Conservation (phyloP, 257 asterid genomes). For the Jacaranda mimosifolia region DNA sequence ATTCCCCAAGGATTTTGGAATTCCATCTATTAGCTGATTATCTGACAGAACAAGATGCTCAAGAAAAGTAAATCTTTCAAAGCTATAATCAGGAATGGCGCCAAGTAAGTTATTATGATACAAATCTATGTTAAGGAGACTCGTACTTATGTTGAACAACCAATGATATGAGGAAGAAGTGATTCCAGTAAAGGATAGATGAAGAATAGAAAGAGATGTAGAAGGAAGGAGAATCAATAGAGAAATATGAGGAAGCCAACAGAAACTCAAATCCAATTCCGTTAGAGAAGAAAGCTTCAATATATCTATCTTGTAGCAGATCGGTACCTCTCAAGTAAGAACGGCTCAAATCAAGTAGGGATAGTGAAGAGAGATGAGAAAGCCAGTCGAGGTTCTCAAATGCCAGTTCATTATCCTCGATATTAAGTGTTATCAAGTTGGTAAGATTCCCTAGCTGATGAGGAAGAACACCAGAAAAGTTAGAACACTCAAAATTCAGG, state of each 20-base stretch:
- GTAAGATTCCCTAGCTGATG: constrained; percentile 8
- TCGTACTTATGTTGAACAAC: constrained; percentile 35
- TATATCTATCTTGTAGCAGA: constrained; percentile 2
- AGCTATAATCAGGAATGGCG: constrained; percentile 39
- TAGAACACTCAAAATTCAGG: background rate
- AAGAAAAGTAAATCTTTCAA: constrained; percentile 31
- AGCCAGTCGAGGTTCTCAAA: background rate
- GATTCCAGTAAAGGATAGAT: background rate
- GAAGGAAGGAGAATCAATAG: background rate
- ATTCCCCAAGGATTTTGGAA: constrained; percentile 40
- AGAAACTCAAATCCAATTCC: background rate
- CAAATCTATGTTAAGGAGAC: constrained; percentile 27
- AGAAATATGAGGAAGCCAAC: background rate
- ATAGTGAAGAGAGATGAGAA: background rate
- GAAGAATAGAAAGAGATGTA: constrained; percentile 18
- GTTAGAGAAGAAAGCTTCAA: constrained; percentile 24
- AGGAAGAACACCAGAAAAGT: constrained; percentile 2
- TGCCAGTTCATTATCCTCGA: background rate
- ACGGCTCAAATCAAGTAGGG: background rate
- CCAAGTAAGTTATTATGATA: constrained; percentile 20
- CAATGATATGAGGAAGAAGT: constrained; percentile 20
- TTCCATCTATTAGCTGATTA: constrained; percentile 34
- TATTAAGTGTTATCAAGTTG: constrained; percentile 13
- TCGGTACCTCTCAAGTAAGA: background rate
- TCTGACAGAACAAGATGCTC: constrained; percentile 18